Evolutionary conservation across 2,329 filamentous ascomycete species (phyloP).

Genomic region (Alternaria triticimaculans): DNA sequence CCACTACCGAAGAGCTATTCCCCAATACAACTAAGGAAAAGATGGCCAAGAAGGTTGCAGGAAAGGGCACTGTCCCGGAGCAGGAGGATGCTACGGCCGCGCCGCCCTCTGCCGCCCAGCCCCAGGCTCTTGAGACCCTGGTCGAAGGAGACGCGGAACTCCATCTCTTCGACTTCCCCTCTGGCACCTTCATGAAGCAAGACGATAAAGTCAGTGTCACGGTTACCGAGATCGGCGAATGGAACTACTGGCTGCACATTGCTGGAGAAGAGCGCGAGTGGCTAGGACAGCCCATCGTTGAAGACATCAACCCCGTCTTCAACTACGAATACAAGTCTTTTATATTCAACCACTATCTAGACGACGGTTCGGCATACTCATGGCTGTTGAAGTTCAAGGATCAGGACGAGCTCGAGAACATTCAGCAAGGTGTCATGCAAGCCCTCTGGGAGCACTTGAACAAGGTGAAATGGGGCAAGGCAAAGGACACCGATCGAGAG

Average conservation of each 20-base stretch:
- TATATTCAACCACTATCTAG: conserved; percentile 96
- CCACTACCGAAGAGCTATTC: conserved; percentile 43
- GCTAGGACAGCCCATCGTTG: conserved; percentile 83
- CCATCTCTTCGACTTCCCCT: conserved; percentile 90
- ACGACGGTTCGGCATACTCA: conserved; percentile 88
- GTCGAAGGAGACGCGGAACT: conserved; percentile 80
- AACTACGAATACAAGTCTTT: conserved; percentile 99
- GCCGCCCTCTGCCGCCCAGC: conserved; percentile 66
- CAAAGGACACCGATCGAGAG: conserved; percentile 89
- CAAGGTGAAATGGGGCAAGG: conserved; percentile 90
- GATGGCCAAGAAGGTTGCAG: conserved; percentile 52
- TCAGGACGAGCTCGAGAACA: conserved; percentile 77
- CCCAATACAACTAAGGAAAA: conserved; percentile 48
- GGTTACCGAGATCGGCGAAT: conserved; percentile 85
- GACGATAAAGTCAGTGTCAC: conserved; percentile 76
- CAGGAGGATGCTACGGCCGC: conserved; percentile 62
- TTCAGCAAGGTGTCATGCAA: conserved; percentile 94
- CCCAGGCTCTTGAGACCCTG: conserved; percentile 75
- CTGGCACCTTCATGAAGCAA: conserved; percentile 82
- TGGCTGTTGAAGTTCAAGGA: conserved; percentile 95
- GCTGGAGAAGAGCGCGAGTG: conserved; percentile 77
- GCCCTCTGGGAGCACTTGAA: conserved; percentile 97
- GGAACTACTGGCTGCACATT: conserved; percentile 96
- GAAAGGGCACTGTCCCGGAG: conserved; percentile 38
- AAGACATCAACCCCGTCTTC: conserved; percentile 97